Conservation (phyloP, 208 protist genomes). For the Acanthamoeba triangularis region DNA sequence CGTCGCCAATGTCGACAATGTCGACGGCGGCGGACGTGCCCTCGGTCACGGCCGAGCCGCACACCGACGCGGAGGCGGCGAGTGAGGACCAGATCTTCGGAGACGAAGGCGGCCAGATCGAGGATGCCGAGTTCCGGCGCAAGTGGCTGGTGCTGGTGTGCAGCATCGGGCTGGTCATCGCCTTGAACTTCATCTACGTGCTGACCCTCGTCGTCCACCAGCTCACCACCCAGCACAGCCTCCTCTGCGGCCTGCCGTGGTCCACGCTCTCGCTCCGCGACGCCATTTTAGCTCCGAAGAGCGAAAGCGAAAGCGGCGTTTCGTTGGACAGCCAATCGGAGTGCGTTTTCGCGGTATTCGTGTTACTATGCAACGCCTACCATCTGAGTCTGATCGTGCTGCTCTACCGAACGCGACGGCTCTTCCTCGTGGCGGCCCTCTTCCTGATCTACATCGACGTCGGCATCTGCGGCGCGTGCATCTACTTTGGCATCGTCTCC, state of each 20-base stretch:
- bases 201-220: neutral
- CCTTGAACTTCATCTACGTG: neutral
- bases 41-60: neutral
- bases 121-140: neutral
- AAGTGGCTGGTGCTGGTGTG: neutral
- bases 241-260: neutral
- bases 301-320: too few relatives aligned
- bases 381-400: neutral
- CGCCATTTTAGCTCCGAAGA: too few relatives aligned
- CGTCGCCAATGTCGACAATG: too few relatives aligned
- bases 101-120: too few relatives aligned
- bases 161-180: neutral
- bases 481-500: slow-evolving; percentile 28
- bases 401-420: neutral
- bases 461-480: neutral
- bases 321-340: neutral
- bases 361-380: neutral
- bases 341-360: neutral
- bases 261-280: neutral
- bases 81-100: neutral
- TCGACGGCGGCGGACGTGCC: too few relatives aligned
- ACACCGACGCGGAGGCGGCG: neutral
- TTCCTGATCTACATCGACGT: slow-evolving; percentile 10
- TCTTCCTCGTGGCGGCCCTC: slow-evolving; percentile 4
- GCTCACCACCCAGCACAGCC: neutral